Evolutionary conservation across 805 yeast species (phyloP), one percentile per base, ranked within the genome.

Genomic region (Schwanniomyces vanrijiae): DNA sequence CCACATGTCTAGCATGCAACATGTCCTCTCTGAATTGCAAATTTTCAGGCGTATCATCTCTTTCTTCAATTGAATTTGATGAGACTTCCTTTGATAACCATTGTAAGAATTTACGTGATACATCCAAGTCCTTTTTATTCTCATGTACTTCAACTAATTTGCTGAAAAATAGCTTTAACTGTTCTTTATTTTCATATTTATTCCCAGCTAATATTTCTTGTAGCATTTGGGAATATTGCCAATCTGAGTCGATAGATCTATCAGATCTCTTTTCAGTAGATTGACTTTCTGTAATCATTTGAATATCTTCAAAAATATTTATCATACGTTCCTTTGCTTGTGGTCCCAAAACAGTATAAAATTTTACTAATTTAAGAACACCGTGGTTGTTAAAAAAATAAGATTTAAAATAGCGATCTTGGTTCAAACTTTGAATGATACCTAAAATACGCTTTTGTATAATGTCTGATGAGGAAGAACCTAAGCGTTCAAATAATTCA

Each of bases 11-110:
- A 13, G 70, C 68, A n/a, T 55, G 55, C 26, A 66, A 45, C 60
- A 70, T 52, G 51, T 66, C 57, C 13, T 48, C 56, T 52, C 61
- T 68, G 49, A 82, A 65, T 25, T 69, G 73, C 24, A 62, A 54
- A 46, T 77, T 77, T 2, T 58, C 49, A 2, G 45, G 54, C 1
- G 66, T 45, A 26, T 64, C 64, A 43, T 65, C 68, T 49, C 71
- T 64, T 46, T 55, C 51, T 24, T 49, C 55, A 16, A 54, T 28
- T 8, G 57, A 61, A 20, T 57, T 59, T 34, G 45, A 33, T 19
- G 59, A 61, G 3, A 53, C 55, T 53, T 83, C 80, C 28, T 66
- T 59, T 16, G 80, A 72, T 33, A 89, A 62, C 96, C 96, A 89
- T 19, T 74, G 65, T 39, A 87, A 48, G 53, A 88, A 89, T 1